Evolutionary conservation across 257 asterid species (phyloP).

Genomic region (Gardenia jasminoides): DNA sequence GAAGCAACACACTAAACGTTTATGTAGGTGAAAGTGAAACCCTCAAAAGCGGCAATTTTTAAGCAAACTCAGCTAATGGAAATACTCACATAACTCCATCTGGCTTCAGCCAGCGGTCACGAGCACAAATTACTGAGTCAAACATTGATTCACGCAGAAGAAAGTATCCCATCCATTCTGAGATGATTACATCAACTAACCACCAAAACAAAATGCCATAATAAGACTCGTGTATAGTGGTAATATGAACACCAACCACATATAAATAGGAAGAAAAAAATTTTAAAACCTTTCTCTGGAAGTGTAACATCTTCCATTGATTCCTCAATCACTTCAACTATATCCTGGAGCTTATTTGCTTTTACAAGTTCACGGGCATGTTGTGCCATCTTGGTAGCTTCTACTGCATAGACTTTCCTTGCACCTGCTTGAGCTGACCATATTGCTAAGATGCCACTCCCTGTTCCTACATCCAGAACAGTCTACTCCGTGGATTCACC

Average conservation of each 20-base stretch:
- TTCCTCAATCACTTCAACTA: conserved; percentile 89
- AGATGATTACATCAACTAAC: conserved; percentile 87
- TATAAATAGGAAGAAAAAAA: not conserved
- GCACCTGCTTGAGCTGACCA: conserved; percentile 99
- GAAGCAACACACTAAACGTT: not conserved
- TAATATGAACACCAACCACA: not conserved
- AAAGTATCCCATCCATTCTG: conserved; percentile 99
- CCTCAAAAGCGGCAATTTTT: not conserved
- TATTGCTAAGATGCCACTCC: conserved; percentile 95
- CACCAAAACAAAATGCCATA: conserved; percentile 11
- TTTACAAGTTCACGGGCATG: conserved; percentile 75
- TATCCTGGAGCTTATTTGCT: conserved; percentile 66
- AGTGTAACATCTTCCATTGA: conserved; percentile 84
- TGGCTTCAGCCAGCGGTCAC: conserved; percentile 91
- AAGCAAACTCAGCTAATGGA: not conserved
- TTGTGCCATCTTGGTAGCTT: conserved; percentile 97
- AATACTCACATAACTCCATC: conserved; percentile 83
- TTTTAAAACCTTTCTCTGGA: conserved; percentile 77
- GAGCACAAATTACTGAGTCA: conserved; percentile 88
- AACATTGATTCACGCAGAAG: conserved; percentile 99
- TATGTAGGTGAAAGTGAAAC: not conserved
- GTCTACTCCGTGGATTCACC: conserved; percentile 48
- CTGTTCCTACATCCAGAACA: conserved; percentile 96
- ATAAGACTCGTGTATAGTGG: not conserved
- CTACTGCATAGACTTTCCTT: conserved; percentile 92